Base-by-base conservation (phyloP, 257 asterid species). In the Striga asiatica region DNA sequence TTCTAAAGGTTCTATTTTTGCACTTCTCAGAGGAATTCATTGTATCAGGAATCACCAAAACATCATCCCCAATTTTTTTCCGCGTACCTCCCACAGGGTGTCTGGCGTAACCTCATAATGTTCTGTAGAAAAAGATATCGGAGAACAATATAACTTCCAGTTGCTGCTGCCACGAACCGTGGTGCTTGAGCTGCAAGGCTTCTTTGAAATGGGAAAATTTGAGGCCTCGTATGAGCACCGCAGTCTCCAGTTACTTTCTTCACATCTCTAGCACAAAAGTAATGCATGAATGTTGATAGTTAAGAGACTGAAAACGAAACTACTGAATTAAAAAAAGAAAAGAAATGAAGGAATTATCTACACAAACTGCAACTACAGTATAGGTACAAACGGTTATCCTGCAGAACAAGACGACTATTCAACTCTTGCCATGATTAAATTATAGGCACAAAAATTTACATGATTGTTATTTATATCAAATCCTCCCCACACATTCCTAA, bases 31-130 rank as follows among this genome's bases (percentile, higher is more conserved):
- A 13, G 24, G 19, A 23, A 19, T 42, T 41, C 23, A 37, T 19
- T 16, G 21, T 34, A 54, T 31, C 10, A 28, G 41, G 39, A 20
- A 4, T 49, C n/a, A 39, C 27, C 27, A 21, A 1, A 29, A 23
- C 8, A 7, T 6, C 31, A 18, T 34, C 37, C 54, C 56, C 31
- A 52, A 47, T 37, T 10, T 21, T 49, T 24, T n/a, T 47, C 24
- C 56, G 45, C 71, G 2, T 73, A 85, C 95, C 95, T 85, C 79
- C 95, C 95, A 85, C 77, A 85, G 78, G 66, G 83, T 85, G 56
- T 78, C 83, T 8, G 85, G 79, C 60, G 85, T 71, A 67, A 79
- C 74, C 25, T 74, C 77, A 11, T 37, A 74, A 21, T 68, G 42
- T 61, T 77, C 75, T 29, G 76, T 31, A 22, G 46, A 50, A 41